These are phyloP conservation scores for Lentinula novae-zelandiae DNA, from an alignment of 1,284 basidiomycete genomes.

Conservation along the genomic window DNA sequence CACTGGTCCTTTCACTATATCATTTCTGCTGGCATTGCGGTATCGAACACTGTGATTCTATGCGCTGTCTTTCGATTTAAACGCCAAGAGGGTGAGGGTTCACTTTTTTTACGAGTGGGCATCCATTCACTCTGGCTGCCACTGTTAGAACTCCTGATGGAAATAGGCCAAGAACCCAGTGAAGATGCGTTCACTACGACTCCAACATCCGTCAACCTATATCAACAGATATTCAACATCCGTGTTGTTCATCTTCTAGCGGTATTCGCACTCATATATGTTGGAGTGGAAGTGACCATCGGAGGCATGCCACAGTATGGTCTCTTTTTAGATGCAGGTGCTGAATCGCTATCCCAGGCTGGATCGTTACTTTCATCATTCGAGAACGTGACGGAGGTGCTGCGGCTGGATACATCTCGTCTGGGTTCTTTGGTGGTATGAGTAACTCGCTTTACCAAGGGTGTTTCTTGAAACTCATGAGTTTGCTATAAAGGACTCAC, in stretches of 20 bases:
- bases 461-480: background rate
- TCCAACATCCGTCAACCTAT: constrained; percentile 29
- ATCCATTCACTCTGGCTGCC: background rate
- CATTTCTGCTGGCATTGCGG: constrained; percentile 53
- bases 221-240: constrained; percentile 45
- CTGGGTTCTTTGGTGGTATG: constrained; percentile 30
- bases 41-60: constrained; percentile 41
- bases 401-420: constrained; percentile 28
- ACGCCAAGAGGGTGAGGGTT: constrained; percentile 45
- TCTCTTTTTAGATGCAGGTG: background rate
- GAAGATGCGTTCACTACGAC: constrained; percentile 8
- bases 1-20: constrained; percentile 67
- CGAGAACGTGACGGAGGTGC: constrained; percentile 24
- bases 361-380: constrained; percentile 40
- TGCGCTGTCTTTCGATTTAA: constrained; percentile 51
- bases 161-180: constrained; percentile 27
- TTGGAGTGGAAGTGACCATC: constrained; percentile 57
- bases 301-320: constrained; percentile 12
- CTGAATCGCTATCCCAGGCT: constrained; percentile 24
- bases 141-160: constrained; percentile 20
- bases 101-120: background rate
- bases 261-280: constrained; percentile 49
- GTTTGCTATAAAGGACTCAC: constrained; percentile 18
- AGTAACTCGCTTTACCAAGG: constrained; percentile 10
- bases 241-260: constrained; percentile 50